Evolutionary conservation across 148 eudicot species (phyloP), one percentile per base, ranked within the genome.

Genomic region (Rhododendron ferrugineum): DNA sequence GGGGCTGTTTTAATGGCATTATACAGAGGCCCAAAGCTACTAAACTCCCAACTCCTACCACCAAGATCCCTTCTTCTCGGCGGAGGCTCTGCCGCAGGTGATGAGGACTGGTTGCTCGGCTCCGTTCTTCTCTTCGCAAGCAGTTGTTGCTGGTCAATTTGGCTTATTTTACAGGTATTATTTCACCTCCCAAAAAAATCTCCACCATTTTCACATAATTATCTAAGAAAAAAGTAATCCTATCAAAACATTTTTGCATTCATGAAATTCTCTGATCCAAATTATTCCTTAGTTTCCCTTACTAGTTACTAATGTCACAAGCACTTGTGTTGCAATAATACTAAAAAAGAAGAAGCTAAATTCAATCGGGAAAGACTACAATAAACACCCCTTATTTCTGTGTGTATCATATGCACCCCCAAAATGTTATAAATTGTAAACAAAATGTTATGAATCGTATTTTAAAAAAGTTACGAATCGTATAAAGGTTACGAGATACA

Each of bases 101-200:
- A 11, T 28, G 16, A 91, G 14, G 62, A 88, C 37, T 94, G 98
- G 98, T 74, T 96, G 52, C 49, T 94, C 11, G 98, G 98, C n/a
- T 94, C 94, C 73, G 78, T 93, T 28, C 86, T 91, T 26, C 89
- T 94, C 88, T 89, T 96, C 79, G 94, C 60, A 18, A 93, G 93
- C 86, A 78, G 87, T 80, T 88, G 89, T 84, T 92, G 92, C 85
- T 93, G 96, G 98, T 92, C 98, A 3, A 4, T 90, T 50, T 96
- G 96, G 96, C 96, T 96, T 28, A 94, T 96, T 84, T 82, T 96
- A 49, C 98, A 93, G 98, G 98, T 94, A 91, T 42, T 18, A 54
- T 20, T 50, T 11, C 6, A 68, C 74, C 74, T n/a, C 32, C 26
- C 5, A 64, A 68, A 68, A 10, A 52, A 13, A 11, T 68, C 16